Conservation (phyloP, 192 early-diverging fungal species). For the Pilaira anomala region DNA sequence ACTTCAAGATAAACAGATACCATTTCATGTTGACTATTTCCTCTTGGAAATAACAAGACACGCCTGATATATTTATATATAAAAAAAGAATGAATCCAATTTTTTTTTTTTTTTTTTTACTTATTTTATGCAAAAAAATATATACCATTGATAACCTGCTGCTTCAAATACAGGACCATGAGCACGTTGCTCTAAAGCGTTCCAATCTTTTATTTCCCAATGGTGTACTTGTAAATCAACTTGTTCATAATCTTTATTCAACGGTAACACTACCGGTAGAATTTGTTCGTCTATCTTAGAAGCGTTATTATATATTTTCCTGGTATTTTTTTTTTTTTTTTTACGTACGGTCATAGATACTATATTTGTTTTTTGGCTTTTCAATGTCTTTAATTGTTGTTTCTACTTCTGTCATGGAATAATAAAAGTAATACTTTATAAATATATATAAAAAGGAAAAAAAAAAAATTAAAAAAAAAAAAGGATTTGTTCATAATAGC, state of each 20-base stretch:
- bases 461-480: too few species aligned
- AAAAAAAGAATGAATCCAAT: background rate
- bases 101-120: background rate
- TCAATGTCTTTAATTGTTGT: background rate
- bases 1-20: constrained; percentile 83
- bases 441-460: too few species aligned
- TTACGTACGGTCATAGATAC: background rate
- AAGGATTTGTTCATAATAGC: too few species aligned
- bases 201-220: constrained; percentile 21
- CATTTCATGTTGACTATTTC: constrained; percentile 68
- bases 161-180: constrained; percentile 20
- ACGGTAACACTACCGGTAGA: background rate
- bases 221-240: constrained; percentile 14
- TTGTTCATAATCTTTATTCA: constrained; percentile 10
- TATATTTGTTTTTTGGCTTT: background rate
- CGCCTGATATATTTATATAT: constrained; percentile 52
- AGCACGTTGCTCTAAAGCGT: background rate
- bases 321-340: background rate
- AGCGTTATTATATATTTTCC: background rate
- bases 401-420: background rate
- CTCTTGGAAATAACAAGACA: constrained; percentile 85
- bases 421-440: background rate
- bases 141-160: constrained; percentile 19
- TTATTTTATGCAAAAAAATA: background rate
- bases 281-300: background rate